Evolutionary conservation across 306 rosid species (phyloP).

Genomic region (Cicer bijugum): DNA sequence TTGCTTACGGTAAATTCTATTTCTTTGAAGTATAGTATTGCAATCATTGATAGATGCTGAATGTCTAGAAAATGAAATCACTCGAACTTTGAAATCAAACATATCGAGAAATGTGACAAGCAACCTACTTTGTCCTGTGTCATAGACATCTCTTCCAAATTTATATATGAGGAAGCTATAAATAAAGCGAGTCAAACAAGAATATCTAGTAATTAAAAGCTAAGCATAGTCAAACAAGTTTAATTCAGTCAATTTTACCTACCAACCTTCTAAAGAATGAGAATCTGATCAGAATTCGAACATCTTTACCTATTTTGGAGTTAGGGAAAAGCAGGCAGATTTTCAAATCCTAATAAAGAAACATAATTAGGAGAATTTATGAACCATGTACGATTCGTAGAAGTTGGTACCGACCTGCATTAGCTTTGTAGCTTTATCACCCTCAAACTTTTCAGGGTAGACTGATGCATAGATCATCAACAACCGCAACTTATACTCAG

Average conservation of each 20-base stretch:
- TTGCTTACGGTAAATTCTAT: slow-evolving; percentile 3
- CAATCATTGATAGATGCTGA: slow-evolving; percentile 2
- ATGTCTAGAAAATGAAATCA: slow-evolving; percentile 17
- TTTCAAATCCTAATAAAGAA: slow-evolving; percentile 16
- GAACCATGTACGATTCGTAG: slow-evolving; percentile 26
- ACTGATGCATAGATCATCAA: slow-evolving; percentile 85
- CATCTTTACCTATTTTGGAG: slow-evolving; percentile 19
- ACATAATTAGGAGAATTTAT: slow-evolving; percentile 3
- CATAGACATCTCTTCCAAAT: slow-evolving; percentile 25
- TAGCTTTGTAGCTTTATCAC: slow-evolving; percentile 83
- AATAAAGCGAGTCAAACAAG: slow-evolving; percentile 16
- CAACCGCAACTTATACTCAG: slow-evolving; percentile 89
- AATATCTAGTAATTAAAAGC: slow-evolving; percentile 4
- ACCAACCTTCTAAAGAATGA: slow-evolving; percentile 23
- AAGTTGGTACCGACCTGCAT: slow-evolving; percentile 73
- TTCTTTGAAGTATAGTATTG: background rate
- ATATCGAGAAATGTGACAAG: slow-evolving; percentile 3
- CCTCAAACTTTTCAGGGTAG: slow-evolving; percentile 92
- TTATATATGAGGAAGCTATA: slow-evolving; percentile 24
- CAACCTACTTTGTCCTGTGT: background rate
- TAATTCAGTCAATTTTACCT: slow-evolving; percentile 15
- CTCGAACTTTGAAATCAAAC: slow-evolving; percentile 11
- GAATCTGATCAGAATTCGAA: slow-evolving; percentile 31
- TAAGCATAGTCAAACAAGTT: background rate
- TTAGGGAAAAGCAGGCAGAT: background rate